Base-by-base conservation (phyloP, 805 yeast species). In the Nakazawaea siamensis region DNA sequence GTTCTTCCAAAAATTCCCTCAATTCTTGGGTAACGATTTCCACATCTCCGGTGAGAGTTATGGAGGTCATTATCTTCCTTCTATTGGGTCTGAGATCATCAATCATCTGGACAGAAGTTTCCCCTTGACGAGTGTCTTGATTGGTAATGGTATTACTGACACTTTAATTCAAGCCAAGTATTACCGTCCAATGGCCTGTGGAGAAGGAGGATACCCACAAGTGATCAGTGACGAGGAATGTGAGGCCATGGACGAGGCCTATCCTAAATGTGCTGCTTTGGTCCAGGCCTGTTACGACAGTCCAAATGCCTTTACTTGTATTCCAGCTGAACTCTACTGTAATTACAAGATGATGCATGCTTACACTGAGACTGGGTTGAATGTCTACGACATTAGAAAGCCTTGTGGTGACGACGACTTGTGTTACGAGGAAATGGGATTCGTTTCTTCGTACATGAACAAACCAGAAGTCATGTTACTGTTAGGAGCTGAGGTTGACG, bases 181-280 rank as follows among this genome's bases (percentile, higher is more conserved):
- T 59, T 84, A 80, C 57, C 78, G 80, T 54, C 94, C 94, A 57
- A 87, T 86, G 96, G 95, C 95, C 11, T 87, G 96, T 62, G 95
- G 95, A 44, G 68, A 76, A 51, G 95, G 95, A 47, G 96, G 95
- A 26, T 64, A 52, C 55, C 80, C 82, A 25, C 66, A 88, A 12
- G 85, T 86, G 4, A 64, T 87, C 44, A 62, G 73, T 24, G 92
- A 85, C 38, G 86, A 80, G 41, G 80, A 81, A 49, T 90, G 98
- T 64, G 70, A 73, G 34, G 60, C 63, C 21, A 77, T 90, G 81
- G 67, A 70, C 38, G 66, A 64, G 34, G 57, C 79, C 31, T 71
- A 82, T 49, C 86, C 85, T 31, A 76, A 90, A 55, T 90, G 98
- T 66, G 64, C 76, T 42, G 60, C 73, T 18, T 69, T 90, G 57